Conservation (phyloP, 148 eudicot genomes). For the Amaranthus cruentus region DNA sequence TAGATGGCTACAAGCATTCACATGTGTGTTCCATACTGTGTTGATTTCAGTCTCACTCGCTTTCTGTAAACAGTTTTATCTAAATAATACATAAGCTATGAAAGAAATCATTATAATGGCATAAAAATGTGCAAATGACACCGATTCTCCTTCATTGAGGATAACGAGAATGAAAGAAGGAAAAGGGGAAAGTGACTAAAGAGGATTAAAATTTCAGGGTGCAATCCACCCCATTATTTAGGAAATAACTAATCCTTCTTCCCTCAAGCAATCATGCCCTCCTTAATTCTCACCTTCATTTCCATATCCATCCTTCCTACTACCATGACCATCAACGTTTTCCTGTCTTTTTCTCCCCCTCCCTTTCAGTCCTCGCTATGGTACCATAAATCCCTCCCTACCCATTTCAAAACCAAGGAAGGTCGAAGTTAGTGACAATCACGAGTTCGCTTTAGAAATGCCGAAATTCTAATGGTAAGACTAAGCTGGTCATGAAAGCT, state of each 20-base stretch:
- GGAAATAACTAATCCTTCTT: neutral
- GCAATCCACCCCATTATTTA: neutral
- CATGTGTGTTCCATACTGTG: constrained; percentile 40
- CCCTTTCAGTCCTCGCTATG: neutral
- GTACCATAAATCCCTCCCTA: neutral
- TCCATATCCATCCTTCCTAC: neutral
- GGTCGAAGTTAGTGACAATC: neutral
- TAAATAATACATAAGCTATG: neutral
- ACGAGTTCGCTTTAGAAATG: neutral
- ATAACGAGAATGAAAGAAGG: no score
- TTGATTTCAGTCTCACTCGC: constrained; percentile 39
- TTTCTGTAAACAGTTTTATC: constrained; percentile 36
- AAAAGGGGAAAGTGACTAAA: neutral
- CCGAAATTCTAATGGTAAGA: neutral
- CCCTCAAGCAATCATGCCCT: neutral
- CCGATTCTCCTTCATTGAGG: neutral
- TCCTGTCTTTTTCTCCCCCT: neutral
- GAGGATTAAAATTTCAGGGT: neutral
- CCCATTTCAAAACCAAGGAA: neutral
- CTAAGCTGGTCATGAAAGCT: neutral
- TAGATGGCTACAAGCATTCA: constrained; percentile 50
- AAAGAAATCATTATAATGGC: neutral
- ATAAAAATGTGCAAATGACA: neutral
- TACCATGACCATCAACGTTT: neutral
- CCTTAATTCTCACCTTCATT: neutral